Conservation (phyloP, 768 basidiomycete species). For the Boletus eberwhitei region DNA sequence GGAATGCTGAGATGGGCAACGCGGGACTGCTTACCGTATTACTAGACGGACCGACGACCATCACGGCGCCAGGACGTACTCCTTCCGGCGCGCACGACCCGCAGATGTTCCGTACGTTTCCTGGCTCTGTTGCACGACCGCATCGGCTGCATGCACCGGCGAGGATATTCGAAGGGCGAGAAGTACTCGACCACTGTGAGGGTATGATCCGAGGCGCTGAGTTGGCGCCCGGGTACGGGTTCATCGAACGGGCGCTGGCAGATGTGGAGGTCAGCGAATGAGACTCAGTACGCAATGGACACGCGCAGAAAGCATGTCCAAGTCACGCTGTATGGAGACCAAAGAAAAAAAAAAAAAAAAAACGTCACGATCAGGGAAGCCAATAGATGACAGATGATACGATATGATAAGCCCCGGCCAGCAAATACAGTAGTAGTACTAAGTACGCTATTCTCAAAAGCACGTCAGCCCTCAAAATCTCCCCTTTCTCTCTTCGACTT, state of each 20-base stretch:
- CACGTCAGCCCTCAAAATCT: neutral
- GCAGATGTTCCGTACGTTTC: neutral
- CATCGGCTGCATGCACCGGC: neutral
- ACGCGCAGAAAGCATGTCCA: neutral
- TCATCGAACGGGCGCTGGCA: neutral
- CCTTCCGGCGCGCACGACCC: neutral
- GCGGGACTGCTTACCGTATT: neutral
- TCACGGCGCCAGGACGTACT: neutral
- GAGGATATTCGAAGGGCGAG: neutral
- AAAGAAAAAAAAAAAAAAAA: neutral
- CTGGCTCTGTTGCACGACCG: neutral
- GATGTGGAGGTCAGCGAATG: neutral
- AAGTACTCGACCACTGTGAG: neutral
- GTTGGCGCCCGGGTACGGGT: neutral
- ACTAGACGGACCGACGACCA: neutral
- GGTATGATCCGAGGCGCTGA: neutral
- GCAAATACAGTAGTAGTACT: neutral
- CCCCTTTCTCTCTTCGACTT: conserved; percentile 49
- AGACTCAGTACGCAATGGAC: neutral
- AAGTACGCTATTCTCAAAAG: neutral
- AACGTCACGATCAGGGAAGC: too few relatives aligned
- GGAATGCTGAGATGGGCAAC: too few relatives aligned
- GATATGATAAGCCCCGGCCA: neutral
- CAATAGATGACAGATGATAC: neutral
- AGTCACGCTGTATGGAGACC: neutral